Conservation (phyloP, 1,139 yeast species). For the Hanseniaspora sp. region DNA sequence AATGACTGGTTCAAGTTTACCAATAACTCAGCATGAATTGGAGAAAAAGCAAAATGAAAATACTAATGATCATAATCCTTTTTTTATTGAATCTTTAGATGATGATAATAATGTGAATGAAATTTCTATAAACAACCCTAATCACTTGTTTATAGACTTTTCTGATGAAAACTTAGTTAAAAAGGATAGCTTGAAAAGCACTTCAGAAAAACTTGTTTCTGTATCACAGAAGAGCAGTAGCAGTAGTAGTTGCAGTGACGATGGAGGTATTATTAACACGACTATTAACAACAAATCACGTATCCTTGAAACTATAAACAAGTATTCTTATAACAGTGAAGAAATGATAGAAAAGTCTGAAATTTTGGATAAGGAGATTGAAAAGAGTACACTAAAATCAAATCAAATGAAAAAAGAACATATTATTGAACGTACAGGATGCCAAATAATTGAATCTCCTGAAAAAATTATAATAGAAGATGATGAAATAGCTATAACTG, state of each 20-base stretch:
- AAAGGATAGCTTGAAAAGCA: not conserved
- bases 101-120: not conserved
- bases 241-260: not conserved
- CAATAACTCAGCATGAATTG: not conserved
- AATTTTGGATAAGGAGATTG: not conserved
- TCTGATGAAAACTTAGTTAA: not conserved
- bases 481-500: not conserved
- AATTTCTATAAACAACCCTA: constrained; percentile 1
- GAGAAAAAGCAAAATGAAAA: not conserved
- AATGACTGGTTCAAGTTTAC: not conserved
- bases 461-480: not conserved
- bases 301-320: constrained; percentile 11
- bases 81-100: not conserved
- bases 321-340: constrained; percentile 1
- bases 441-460: constrained; percentile 11
- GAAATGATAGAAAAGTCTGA: not conserved
- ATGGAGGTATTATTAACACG: constrained; percentile 14
- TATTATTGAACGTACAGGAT: not conserved
- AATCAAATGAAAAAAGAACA: not conserved
- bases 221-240: not conserved
- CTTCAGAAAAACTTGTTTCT: too few relatives aligned
- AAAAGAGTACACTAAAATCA: not conserved
- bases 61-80: not conserved
- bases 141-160: constrained; percentile 12
- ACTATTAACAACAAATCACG: constrained; percentile 14